Percentiles rank a stretch among this genome's conserved stretches.
Conservation (phyloP, 108 stramenopile species). For the Skeletonema tropicum region DNA sequence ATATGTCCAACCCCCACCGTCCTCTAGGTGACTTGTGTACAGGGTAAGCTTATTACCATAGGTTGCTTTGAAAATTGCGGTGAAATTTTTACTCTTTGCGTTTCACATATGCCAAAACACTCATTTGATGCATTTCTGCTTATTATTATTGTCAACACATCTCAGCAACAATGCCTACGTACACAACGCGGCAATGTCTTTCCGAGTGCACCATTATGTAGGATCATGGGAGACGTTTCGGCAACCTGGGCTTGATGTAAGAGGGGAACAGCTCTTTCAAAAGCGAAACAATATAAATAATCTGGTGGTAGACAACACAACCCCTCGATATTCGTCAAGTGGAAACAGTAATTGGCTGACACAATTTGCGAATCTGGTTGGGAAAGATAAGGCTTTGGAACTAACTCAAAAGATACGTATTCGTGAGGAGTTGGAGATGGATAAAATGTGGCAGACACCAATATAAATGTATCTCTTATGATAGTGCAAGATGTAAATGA, state of each 20-base stretch:
- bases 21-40: constrained; percentile 16
- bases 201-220: constrained; percentile 16
- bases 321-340: neutral
- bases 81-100: too few species aligned
- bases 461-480: neutral
- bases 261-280: neutral
- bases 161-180: constrained; percentile 5
- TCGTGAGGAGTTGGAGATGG: neutral
- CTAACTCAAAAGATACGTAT: constrained; percentile 4
- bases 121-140: neutral
- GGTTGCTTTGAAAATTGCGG: neutral
- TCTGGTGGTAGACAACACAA: neutral
- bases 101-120: too few species aligned
- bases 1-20: neutral
- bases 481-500: neutral
- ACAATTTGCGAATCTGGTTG: neutral
- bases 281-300: constrained; percentile 1
- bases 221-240: constrained; percentile 19
- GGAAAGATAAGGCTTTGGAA: constrained; percentile 7
- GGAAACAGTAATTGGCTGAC: neutral
- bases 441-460: neutral
- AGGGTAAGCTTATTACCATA: constrained; percentile 8
- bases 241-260: constrained; percentile 12
- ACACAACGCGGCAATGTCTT: constrained; percentile 13
- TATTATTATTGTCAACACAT: too few species aligned